Conservation (phyloP, 805 yeast genomes). For the Sporopachydermia lactativora region DNA sequence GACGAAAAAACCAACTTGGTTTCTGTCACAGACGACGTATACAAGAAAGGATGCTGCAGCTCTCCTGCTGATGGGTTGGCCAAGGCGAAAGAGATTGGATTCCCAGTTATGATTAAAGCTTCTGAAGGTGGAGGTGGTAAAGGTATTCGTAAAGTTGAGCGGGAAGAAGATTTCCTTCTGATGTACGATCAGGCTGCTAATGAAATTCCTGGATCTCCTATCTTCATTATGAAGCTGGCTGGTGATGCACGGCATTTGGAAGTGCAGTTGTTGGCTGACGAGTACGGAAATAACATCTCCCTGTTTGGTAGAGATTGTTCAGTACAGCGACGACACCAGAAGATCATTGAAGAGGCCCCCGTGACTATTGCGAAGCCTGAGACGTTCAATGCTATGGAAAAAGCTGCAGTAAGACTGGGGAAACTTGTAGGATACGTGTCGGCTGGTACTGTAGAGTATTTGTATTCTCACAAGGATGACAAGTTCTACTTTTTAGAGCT, state of each 20-base stretch:
- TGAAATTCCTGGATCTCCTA: slow-evolving; percentile 98
- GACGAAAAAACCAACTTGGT: slow-evolving; percentile 66
- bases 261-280: slow-evolving; percentile 95
- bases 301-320: slow-evolving; percentile 98
- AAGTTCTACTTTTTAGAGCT: slow-evolving; percentile 93
- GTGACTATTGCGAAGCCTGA: slow-evolving; percentile 84
- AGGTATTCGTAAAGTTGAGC: slow-evolving; percentile 94
- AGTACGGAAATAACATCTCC: slow-evolving; percentile 95
- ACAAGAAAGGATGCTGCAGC: slow-evolving; percentile 77
- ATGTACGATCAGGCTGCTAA: slow-evolving; percentile 88
- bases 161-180: slow-evolving; percentile 61
- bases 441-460: slow-evolving; percentile 98
- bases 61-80: slow-evolving; percentile 80
- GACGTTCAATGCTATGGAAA: slow-evolving; percentile 86
- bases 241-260: slow-evolving; percentile 97
- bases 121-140: slow-evolving; percentile 99
- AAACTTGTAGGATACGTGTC: slow-evolving; percentile 94
- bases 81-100: slow-evolving; percentile 80
- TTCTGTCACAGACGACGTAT: slow-evolving; percentile 73
- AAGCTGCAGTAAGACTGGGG: slow-evolving; percentile 96
- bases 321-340: slow-evolving; percentile 98
- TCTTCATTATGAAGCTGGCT: slow-evolving; percentile 94
- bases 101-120: slow-evolving; percentile 98
- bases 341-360: slow-evolving; percentile 98
- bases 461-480: slow-evolving; percentile 87